phyloP scores from a whole-genome alignment of 1,284 basidiomycete species.

The Ganoderma leucocontextum region DNA sequence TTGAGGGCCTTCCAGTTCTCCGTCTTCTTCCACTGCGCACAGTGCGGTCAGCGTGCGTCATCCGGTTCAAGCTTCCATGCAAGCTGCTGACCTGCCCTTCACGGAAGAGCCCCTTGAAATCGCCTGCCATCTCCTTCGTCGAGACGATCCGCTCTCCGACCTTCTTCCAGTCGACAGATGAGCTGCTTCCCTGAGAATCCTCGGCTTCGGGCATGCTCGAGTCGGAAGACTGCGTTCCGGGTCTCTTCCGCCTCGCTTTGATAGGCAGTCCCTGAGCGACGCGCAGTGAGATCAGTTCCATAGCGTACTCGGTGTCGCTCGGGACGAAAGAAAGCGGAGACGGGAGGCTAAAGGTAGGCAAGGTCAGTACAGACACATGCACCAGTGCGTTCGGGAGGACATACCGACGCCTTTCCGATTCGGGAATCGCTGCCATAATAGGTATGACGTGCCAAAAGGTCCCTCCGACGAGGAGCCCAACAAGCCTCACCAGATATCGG shows the following conservation, averaged over 20 bases:
- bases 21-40: slow-evolving; percentile 38
- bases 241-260: slow-evolving; percentile 33
- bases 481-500: slow-evolving; percentile 55
- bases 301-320: slow-evolving; percentile 73
- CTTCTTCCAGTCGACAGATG: slow-evolving; percentile 59
- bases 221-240: slow-evolving; percentile 11
- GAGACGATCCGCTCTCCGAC: slow-evolving; percentile 56
- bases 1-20: slow-evolving; percentile 37
- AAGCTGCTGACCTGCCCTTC: slow-evolving; percentile 45
- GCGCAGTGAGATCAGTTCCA: slow-evolving; percentile 70
- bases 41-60: slow-evolving; percentile 2
- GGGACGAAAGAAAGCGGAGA: slow-evolving; percentile 59
- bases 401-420: slow-evolving; percentile 55
- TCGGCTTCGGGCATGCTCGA: slow-evolving; percentile 2
- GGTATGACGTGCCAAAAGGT: slow-evolving; percentile 74
- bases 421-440: slow-evolving; percentile 58
- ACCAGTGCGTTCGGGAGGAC: slow-evolving; percentile 20
- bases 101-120: slow-evolving; percentile 51
- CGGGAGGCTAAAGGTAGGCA: slow-evolving; percentile 45
- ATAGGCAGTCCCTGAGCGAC: slow-evolving; percentile 59
- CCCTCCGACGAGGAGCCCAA: slow-evolving; percentile 56
- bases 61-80: not conserved
- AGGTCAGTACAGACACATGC: slow-evolving; percentile 3
- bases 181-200: slow-evolving; percentile 15
- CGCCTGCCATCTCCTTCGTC: slow-evolving; percentile 53